Evolutionary conservation across 495 filamentous ascomycete species (phyloP), one percentile per base, ranked within the genome.

Genomic region (Hypoxylon lienhwacheense): DNA sequence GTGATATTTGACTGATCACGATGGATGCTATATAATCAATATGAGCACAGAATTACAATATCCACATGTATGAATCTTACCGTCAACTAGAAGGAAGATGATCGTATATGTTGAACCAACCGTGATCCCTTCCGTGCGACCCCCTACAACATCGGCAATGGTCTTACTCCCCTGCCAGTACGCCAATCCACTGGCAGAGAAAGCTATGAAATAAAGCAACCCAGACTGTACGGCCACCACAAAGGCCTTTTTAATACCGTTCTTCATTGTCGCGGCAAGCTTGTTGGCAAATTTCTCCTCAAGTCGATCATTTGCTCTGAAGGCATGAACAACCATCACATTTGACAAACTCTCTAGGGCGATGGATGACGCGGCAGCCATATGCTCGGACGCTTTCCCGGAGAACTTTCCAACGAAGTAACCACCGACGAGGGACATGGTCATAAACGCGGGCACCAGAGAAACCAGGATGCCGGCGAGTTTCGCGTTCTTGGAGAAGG

Each of bases 181-280:
- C 1, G 84, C 84, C 12, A 88, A 66, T 29, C 78, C 84, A 58
- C 85, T 85, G 2, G 81, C 84, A 10, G 78, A 73, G 53, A 82
- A 86, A 5, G 80, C 81, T 47, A 85, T 77, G 49, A 88, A 86
- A 53, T 85, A 87, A 15, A 88, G 64, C 14, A 82, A 55, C n/a
- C 84, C 83, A n/a, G 81, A 74, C 47, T 86, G 82, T 1, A 81
- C 66, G 7, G 79, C 85, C n/a, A 77, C 70, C 0, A 78, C 81
- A 1, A 75, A 51, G 3, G 80, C 78, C 61, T 85, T 88, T 49
- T 81, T 83, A 11, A 83, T 53, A 0, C 82, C 82, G 25, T 74
- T 71, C 21, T 67, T 70, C 59, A 76, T 75, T 3, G 78, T 73
- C 3, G 59, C 41, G 19, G 64, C 70, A 6, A 86, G 71, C 11